These are phyloP conservation scores for Penicillium aurantiogriseum DNA, from an alignment of 2,329 filamentous ascomycete species.

Conservation along the genomic window DNA sequence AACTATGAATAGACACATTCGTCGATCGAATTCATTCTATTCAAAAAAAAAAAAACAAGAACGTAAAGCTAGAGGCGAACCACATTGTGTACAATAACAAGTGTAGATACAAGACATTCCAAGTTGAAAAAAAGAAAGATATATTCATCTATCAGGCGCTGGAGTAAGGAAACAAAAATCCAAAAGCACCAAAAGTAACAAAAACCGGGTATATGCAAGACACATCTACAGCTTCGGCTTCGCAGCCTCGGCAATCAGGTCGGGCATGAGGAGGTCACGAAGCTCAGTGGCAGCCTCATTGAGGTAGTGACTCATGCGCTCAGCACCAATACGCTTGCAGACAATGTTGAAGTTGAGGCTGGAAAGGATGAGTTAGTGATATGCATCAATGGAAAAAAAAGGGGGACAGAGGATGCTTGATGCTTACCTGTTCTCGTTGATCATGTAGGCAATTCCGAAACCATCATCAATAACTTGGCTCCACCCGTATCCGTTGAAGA, in stretches of 20 bases:
- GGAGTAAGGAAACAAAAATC: slow-evolving; percentile 1
- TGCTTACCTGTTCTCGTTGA: slow-evolving; percentile 88
- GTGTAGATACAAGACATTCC: background rate
- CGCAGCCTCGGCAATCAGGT: slow-evolving; percentile 62
- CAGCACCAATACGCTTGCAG: slow-evolving; percentile 84
- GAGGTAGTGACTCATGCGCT: slow-evolving; percentile 93
- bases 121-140: slow-evolving; percentile 2
- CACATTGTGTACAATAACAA: background rate
- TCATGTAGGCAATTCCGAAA: slow-evolving; percentile 99
- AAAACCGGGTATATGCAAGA: slow-evolving; percentile 12
- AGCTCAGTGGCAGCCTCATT: slow-evolving; percentile 91
- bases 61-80: background rate
- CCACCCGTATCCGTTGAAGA: slow-evolving; percentile 99
- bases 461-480: slow-evolving; percentile 94
- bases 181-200: background rate
- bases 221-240: slow-evolving; percentile 78
- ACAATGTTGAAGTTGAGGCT: slow-evolving; percentile 98
- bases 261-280: slow-evolving; percentile 78
- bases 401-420: background rate
- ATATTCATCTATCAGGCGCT: slow-evolving; percentile 11
- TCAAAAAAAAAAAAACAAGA: background rate
- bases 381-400: background rate
- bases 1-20: background rate
- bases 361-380: slow-evolving; percentile 14
- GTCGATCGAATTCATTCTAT: background rate